Evolutionary conservation across 306 rosid genomes (phyloP).

Genomic region (Vigna unguiculata): DNA sequence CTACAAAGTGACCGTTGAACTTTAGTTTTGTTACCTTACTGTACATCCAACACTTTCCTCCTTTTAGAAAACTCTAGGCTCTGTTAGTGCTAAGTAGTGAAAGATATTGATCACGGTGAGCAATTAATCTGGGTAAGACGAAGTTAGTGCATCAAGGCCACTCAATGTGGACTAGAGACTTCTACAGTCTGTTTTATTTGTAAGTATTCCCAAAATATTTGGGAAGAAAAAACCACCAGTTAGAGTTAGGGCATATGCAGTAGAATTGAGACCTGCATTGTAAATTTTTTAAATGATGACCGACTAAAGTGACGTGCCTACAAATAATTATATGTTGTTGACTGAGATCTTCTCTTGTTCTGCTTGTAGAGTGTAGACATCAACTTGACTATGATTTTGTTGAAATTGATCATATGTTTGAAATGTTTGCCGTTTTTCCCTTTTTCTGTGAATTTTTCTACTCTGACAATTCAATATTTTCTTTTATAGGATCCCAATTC

Average conservation of each 20-base stretch:
- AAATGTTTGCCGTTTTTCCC: neutral
- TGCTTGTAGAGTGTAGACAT: neutral
- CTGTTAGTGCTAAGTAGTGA: neutral
- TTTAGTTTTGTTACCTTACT: slow-evolving; percentile 21
- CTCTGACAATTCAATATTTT: slow-evolving; percentile 32
- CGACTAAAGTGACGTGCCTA: slow-evolving; percentile 9
- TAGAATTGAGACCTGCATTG: slow-evolving; percentile 1
- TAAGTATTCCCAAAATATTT: slow-evolving; percentile 25
- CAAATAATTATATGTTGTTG: neutral
- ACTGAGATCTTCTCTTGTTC: slow-evolving; percentile 7
- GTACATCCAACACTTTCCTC: neutral
- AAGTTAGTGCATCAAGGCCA: slow-evolving; percentile 6
- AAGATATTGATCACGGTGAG: neutral
- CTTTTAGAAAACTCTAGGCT: neutral
- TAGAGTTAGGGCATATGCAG: slow-evolving; percentile 10
- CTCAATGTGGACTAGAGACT: neutral
- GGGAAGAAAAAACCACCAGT: neutral
- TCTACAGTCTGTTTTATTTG: slow-evolving; percentile 26
- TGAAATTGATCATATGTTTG: slow-evolving; percentile 17
- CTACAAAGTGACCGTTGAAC: neutral
- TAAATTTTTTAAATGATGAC: slow-evolving; percentile 22
- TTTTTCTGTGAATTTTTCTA: slow-evolving; percentile 18
- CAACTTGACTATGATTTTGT: neutral
- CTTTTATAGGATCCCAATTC: slow-evolving; percentile 89
- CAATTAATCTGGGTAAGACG: slow-evolving; percentile 25